Conservation (phyloP, 331 rosid genomes). For the Malus hybrid region DNA sequence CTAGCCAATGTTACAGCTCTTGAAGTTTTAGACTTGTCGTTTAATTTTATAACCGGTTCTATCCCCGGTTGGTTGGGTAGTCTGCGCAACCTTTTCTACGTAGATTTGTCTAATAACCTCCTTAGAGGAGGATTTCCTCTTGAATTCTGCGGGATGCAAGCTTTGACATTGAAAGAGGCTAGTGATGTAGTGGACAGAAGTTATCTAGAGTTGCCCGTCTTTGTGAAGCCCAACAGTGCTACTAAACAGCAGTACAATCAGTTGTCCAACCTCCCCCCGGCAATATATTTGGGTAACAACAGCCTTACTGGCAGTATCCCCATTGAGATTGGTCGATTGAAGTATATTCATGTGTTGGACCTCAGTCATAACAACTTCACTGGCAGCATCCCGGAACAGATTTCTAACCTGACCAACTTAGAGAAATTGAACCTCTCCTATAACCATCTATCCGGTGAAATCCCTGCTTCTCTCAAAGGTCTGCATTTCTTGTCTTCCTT, state of each 20-base stretch:
- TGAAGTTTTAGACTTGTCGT: conserved; percentile 69
- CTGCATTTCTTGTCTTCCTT: no score
- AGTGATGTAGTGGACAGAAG: conserved; percentile 35
- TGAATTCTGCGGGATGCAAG: conserved; percentile 47
- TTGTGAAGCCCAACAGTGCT: conserved; percentile 66
- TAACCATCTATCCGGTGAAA: conserved; percentile 66
- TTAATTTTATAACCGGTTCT: conserved; percentile 47
- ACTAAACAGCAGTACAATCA: conserved; percentile 72
- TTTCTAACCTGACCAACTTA: conserved; percentile 58
- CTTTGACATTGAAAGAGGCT: conserved; percentile 44
- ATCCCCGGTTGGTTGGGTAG: conserved; percentile 70
- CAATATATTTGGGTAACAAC: conserved; percentile 56
- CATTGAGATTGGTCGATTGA: conserved; percentile 51
- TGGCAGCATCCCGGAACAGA: conserved; percentile 62
- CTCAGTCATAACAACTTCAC: conserved; percentile 61
- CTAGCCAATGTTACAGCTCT: conserved; percentile 46
- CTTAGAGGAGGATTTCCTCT: conserved; percentile 57
- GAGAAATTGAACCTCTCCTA: conserved; percentile 70
- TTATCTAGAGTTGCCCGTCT: conserved; percentile 77
- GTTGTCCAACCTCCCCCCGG: conserved; percentile 73
- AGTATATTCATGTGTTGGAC: conserved; percentile 56
- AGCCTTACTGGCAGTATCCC: conserved; percentile 62
- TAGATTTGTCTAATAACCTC: conserved; percentile 60
- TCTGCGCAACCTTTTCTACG: conserved; percentile 68
- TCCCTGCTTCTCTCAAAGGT: conserved; percentile 58